Conservation (phyloP, 495 filamentous ascomycete genomes). For the Melanomma pulvis-pyrius region DNA sequence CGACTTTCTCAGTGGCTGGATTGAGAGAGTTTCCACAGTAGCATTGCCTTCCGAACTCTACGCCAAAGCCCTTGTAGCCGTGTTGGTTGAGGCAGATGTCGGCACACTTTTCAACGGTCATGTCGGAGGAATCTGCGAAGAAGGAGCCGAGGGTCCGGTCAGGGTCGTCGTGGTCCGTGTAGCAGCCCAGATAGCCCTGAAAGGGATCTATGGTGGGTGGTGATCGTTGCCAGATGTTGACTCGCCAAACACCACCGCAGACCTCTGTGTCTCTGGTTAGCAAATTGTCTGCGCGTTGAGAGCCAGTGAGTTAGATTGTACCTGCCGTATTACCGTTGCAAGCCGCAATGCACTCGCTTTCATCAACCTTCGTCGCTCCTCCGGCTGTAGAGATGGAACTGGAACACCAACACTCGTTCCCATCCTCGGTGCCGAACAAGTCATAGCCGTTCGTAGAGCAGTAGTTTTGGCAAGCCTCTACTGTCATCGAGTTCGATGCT, state of each 20-base stretch:
- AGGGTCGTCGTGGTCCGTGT: background rate
- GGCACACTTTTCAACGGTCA: background rate
- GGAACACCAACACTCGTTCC: no score
- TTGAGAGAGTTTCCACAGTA: background rate
- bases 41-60: background rate
- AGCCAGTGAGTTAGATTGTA: no score
- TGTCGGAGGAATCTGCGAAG: background rate
- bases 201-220: background rate
- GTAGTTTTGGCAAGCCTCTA: no score
- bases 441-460: no score
- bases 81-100: background rate
- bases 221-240: background rate
- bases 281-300: no score
- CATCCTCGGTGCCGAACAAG: no score
- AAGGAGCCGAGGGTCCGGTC: background rate
- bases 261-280: constrained; percentile 52
- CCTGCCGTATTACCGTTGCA: no score
- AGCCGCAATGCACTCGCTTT: no score
- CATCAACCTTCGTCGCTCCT: no score
- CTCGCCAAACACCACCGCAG: background rate
- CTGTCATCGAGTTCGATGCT: no score
- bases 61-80: background rate
- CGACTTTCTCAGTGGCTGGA: background rate
- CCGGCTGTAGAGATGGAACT: no score
- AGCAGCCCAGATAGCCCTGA: background rate